phyloP scores from a whole-genome alignment of 306 rosid genomes.

The Vicia faba region DNA sequence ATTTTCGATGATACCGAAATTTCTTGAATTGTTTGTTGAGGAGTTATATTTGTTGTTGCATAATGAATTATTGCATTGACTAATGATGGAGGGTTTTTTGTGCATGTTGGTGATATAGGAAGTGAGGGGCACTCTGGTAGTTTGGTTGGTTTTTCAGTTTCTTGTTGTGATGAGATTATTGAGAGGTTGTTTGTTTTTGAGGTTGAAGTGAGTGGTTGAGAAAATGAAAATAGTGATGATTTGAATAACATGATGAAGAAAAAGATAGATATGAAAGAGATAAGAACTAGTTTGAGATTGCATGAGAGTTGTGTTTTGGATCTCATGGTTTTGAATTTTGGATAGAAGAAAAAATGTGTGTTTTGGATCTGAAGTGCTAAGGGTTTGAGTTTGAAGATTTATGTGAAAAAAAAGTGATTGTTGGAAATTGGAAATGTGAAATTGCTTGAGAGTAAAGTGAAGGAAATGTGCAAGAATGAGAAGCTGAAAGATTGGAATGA shows the following conservation, averaged over 20 bases:
- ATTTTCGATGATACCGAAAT: slow-evolving; percentile 71
- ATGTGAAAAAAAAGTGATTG: background rate
- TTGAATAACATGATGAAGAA: slow-evolving; percentile 53
- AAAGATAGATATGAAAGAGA: slow-evolving; percentile 43
- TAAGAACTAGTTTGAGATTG: slow-evolving; percentile 57
- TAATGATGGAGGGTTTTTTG: slow-evolving; percentile 68
- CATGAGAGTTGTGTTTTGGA: slow-evolving; percentile 43
- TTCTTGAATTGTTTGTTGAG: slow-evolving; percentile 76
- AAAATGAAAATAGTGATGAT: slow-evolving; percentile 49
- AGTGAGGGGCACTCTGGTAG: slow-evolving; percentile 39
- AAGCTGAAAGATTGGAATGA: background rate
- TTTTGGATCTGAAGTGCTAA: background rate
- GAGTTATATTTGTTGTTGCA: slow-evolving; percentile 79
- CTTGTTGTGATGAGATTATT: slow-evolving; percentile 36
- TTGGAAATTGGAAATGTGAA: slow-evolving; percentile 18
- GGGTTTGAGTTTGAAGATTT: slow-evolving; percentile 29
- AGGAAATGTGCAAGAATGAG: slow-evolving; percentile 11
- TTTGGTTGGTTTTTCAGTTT: slow-evolving; percentile 6
- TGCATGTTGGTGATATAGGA: slow-evolving; percentile 54
- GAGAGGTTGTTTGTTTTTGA: slow-evolving; percentile 44
- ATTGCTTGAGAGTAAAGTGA: slow-evolving; percentile 40
- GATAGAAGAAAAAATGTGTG: background rate
- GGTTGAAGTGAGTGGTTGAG: slow-evolving; percentile 37
- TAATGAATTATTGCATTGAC: slow-evolving; percentile 81
- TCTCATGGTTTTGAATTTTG: slow-evolving; percentile 37